Evolutionary conservation across 2,329 filamentous ascomycete species (phyloP), one percentile per base, ranked within the genome.

Genomic region (Epichloe aotearoae): DNA sequence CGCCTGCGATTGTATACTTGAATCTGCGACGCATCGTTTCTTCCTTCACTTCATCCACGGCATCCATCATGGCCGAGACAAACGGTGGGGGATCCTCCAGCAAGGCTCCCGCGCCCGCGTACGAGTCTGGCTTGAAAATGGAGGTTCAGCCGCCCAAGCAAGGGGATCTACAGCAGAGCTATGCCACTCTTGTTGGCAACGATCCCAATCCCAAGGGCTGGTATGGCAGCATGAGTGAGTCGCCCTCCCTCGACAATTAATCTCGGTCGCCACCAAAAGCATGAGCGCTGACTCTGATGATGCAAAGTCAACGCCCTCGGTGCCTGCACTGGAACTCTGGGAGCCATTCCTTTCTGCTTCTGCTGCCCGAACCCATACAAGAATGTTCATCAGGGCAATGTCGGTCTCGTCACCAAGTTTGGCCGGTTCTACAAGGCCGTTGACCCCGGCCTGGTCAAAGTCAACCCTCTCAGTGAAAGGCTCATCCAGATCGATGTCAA

Each of bases 401-500:
- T 98, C 46, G 93, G 93, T 54, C 78, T 98, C 43, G 84, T 98
- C 65, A 95, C 90, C 63, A 94, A 91, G 69, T 98, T 98, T 59
- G 93, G 93, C 62, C 77, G 83, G 57, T 97, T 98, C 72, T 88
- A 95, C 69, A 86, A 90, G 68, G 89, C 93, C 11, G 91, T 97
- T 58, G 93, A 98, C 67, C 93, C 93, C 2, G 93, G 93, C 66
- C 83, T 98, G 34, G 88, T 97, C 69, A 95, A 95, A 75, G 83
- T 98, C 75, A 98, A 98, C 73, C 91, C 91, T 3, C 81, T 97
- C 50, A 91, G 86, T 61, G 93, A 98, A 75, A 80, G 77, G 52
- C 77, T 98, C 41, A 84, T 88, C 59, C 88, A 94, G 62, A 85
- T 98, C 64, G 93, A 98, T 67, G 93, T 98, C 72, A 98, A 97